Evolutionary conservation across 1,284 basidiomycete species (phyloP), one percentile per base, ranked within the genome.

Genomic region (Cryptococcus sp.): DNA sequence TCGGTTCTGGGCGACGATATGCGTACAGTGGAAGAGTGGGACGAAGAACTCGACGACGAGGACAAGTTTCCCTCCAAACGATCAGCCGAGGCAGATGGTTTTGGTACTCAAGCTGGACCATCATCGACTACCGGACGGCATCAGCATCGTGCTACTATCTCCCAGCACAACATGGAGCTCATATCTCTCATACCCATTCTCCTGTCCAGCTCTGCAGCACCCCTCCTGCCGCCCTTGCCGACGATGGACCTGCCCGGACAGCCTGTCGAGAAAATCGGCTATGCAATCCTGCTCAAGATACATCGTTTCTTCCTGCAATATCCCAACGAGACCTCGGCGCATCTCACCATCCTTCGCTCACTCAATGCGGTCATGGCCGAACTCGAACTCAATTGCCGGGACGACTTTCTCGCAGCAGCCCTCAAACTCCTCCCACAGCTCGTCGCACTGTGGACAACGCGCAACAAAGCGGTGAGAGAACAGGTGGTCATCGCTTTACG

Each of bases 371-470:
- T 87, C 0, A 83, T 96, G 4, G 83, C 83, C 1, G 86, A 88
- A 57, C 74, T 91, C 16, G 84, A 90, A 8, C 79, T 93, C 55
- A 95, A 95, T 72, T 82, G 80, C 55, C 84, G 82, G 38, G 72
- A 81, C 1, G 81, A 83, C 1, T 83, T 91, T 47, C 80, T 83
- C 7, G 70, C 75, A 11, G 87, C 90, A 55, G 86, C 89, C 0
- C 74, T 80, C 8, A 78, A 78, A 35, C 78, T 87, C 1, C 91
- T 91, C 86, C 80, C 85, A 47, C 73, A 78, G 8, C 72, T 96
- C 5, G 80, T 92, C 1, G 77, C 76, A 1, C 77, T 93, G 23
- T 95, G 91, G 91, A 80, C 82, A 1, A 86, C 86, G 7, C 90
- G 89, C 77, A 87, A 86, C 71, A 89, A 90, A 66, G 81, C 82